Evolutionary conservation across 768 basidiomycete genomes (phyloP), one percentile per base, ranked within the genome.

Genomic region (Tylopilus plumbeoviolaceoides): DNA sequence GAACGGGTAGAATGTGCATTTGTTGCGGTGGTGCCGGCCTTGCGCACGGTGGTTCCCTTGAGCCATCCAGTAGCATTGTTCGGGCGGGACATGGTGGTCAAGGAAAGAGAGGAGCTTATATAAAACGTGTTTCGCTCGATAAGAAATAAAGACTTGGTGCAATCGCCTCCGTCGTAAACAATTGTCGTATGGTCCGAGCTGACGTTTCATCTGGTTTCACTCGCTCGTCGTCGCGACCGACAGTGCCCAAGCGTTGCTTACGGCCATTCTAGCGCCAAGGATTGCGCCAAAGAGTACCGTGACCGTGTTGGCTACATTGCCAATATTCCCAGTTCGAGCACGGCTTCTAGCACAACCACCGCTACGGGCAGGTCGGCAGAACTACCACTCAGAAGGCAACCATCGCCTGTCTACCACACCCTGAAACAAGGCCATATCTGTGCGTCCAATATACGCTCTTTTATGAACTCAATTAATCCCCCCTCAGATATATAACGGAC

Each of bases 11-110:
- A 67, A 20, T 73, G 66, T 21, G 62, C 35, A 31, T 67, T 76
- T 17, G 76, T 74, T 14, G 77, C 63, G 21, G 74, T 51, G 6
- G 71, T 64, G 12, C 77, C 82, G 6, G 82, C 80, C 68, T 87
- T 91, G 56, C 86, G 81, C 25, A 91, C 75, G 5, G 84, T 87
- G 47, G 86, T 89, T 3, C 89, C 89, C 51, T 81, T 82, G 35
- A 91, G 75, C 85, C 86, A 89, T 31, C 70, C 67, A 14, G 63
- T 69, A 11, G 51, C 39, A 6, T 51, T 59, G 50, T 20, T 64
- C 7, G 67, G 49, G 23, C 68, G 66, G 39, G 72, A 69, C 73
- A 75, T 75, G 21, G 23, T 10, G 6, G 17, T 2, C 27, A 7
- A 48, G 44, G 36, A 28, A 39, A 27, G 42, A 6, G 42, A 38